Evolutionary conservation across 2,329 filamentous ascomycete genomes (phyloP), one percentile per base, ranked within the genome.

Genomic region (Aureobasidium sp.): DNA sequence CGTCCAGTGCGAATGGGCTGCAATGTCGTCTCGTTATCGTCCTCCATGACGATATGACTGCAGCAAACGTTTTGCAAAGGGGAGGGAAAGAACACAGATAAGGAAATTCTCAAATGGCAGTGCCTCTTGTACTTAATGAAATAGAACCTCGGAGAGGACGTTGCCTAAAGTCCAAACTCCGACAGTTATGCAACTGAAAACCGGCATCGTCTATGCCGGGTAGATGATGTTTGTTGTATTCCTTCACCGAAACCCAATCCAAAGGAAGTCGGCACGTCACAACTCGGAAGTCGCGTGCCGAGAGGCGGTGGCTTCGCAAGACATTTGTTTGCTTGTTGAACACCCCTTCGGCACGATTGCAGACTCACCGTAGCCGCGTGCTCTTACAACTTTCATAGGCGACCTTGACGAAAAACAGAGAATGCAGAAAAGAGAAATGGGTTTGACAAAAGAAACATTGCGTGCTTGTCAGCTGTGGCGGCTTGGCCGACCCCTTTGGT

Each of bases 261-360:
- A n/a, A 57, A 2, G 50, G 50, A 54, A 31, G 50, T 46, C 55
- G 29, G 45, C 55, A 50, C 55, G 55, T 57, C 55, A 50, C 45
- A 31, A 38, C 8, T 42, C 55, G 55, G 55, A 49, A 37, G 45
- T 49, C 35, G 43, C 55, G 45, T 59, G 55, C 65, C 65, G 60
- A 67, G 66, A n/a, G 66, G 76, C 40, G 84, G 54, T 47, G 42
- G 54, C 54, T 57, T 40, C 47, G 54, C 53, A 42, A 29, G 45
- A 33, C 17, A 57, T 45, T 43, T 45, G 53, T 23, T 57, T 57
- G 53, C 53, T 57, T 21, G 53, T 57, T 45, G 29, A 19, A 7
- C 40, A 11, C 25, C 19, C 38, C 11, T 15, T 25, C 40, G 53
- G 38, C 29, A 21, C 5, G 5, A 31, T 15, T 27, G 31, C 7